phyloP scores from a whole-genome alignment of 2,329 filamentous ascomycete species.

The Tolypocladium nubicola region DNA sequence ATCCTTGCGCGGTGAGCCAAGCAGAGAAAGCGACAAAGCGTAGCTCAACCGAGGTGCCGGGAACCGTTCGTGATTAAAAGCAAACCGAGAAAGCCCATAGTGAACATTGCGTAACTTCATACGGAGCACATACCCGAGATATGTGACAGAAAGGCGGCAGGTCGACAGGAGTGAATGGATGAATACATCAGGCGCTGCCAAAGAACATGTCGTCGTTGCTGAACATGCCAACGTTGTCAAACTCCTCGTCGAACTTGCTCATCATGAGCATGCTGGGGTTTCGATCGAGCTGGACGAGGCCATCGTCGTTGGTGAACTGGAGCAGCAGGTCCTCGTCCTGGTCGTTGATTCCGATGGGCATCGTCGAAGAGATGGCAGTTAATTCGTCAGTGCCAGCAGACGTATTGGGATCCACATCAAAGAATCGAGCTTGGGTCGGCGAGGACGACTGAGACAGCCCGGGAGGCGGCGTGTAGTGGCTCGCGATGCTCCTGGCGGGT shows the following conservation, averaged over 20 bases:
- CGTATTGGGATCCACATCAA: constrained; percentile 32
- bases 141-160: constrained; percentile 1
- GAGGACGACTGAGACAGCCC: constrained; percentile 52
- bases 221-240: constrained; percentile 41
- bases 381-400: constrained; percentile 19
- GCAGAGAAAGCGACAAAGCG: background rate
- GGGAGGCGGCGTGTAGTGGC: constrained; percentile 47
- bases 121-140: background rate
- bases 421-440: constrained; percentile 38
- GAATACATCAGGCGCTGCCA: constrained; percentile 18
- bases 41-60: background rate
- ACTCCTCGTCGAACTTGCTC: constrained; percentile 44
- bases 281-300: constrained; percentile 31
- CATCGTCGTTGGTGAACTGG: constrained; percentile 31
- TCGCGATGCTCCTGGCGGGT: constrained; percentile 38
- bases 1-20: background rate
- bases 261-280: constrained; percentile 39
- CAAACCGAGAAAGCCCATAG: background rate
- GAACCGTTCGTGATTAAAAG: background rate
- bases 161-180: background rate
- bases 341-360: constrained; percentile 22
- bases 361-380: constrained; percentile 15
- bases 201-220: constrained; percentile 43
- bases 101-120: constrained; percentile 5
- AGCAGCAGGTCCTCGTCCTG: constrained; percentile 34